phyloP scores from a whole-genome alignment of 225 moss, liverwort and hornwort species.

The Polytrichum commune region DNA sequence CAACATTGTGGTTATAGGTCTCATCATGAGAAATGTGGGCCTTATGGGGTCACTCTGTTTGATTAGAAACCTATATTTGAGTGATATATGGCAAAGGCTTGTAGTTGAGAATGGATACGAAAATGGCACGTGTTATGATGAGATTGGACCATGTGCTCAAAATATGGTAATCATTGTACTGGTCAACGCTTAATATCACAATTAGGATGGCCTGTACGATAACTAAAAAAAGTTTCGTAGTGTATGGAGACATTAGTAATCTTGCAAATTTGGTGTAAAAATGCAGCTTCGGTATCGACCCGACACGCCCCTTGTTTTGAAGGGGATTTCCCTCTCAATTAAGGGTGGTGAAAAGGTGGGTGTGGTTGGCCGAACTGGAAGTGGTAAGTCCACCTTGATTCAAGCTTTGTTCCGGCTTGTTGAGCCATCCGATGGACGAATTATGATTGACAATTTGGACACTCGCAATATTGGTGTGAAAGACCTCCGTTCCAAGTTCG shows the following conservation, averaged over 20 bases:
- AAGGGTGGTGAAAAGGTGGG: slow-evolving; percentile 43
- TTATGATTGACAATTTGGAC: slow-evolving; percentile 39
- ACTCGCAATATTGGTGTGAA: slow-evolving; percentile 34
- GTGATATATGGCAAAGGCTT: no score
- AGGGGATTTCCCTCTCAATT: slow-evolving; percentile 30
- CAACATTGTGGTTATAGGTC: no score
- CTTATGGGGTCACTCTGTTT: no score
- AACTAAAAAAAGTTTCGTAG: no score
- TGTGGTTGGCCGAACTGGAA: slow-evolving; percentile 36
- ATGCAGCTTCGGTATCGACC: slow-evolving; percentile 37
- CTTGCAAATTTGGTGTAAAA: neutral
- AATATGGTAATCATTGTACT: no score
- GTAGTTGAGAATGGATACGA: no score
- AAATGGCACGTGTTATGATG: no score
- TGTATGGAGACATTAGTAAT: neutral
- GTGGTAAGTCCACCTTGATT: slow-evolving; percentile 36
- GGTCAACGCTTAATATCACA: no score
- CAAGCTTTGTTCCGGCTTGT: slow-evolving; percentile 38
- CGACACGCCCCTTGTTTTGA: slow-evolving; percentile 30
- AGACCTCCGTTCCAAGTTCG: slow-evolving; percentile 36
- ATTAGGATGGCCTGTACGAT: no score
- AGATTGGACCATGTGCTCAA: no score
- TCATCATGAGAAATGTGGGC: no score
- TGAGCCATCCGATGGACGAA: slow-evolving; percentile 34
- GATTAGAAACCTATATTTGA: no score